Conservation (phyloP, 1,139 yeast species). For the Taphrina communis region DNA sequence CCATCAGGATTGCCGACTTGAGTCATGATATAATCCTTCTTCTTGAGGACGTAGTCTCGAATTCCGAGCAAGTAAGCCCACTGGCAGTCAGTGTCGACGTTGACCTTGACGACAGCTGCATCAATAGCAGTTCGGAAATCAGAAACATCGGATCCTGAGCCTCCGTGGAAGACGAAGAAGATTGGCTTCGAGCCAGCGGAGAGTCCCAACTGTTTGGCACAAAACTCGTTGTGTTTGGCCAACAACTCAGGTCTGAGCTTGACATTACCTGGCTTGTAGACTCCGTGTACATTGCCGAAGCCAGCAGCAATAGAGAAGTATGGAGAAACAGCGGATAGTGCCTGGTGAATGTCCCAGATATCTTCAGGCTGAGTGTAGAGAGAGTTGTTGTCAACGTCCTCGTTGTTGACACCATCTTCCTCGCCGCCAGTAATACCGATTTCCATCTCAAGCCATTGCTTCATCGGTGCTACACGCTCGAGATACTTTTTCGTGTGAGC, state of each 20-base stretch:
- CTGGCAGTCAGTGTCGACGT: constrained; percentile 99
- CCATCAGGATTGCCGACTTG: constrained; percentile 99
- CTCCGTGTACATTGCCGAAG: constrained; percentile 99
- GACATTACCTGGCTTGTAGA: constrained; percentile 99
- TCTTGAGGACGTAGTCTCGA: constrained; percentile 92
- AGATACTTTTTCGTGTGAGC: constrained; percentile 93
- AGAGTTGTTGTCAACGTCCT: constrained; percentile 81
- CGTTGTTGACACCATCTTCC: constrained; percentile 99
- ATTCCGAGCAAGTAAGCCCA: constrained; percentile 94
- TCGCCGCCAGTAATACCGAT: constrained; percentile 99
- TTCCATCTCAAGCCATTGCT: constrained; percentile 99
- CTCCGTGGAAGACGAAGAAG: constrained; percentile 99
- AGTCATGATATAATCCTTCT: constrained; percentile 88
- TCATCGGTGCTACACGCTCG: constrained; percentile 88
- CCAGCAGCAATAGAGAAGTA: constrained; percentile 99
- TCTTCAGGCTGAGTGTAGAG: constrained; percentile 97
- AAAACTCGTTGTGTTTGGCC: constrained; percentile 92
- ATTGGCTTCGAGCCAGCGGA: constrained; percentile 71
- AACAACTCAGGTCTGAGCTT: constrained; percentile 89
- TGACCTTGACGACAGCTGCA: constrained; percentile 97
- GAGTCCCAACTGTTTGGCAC: constrained; percentile 62
- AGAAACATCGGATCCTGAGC: constrained; percentile 93
- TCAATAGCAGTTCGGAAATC: constrained; percentile 91
- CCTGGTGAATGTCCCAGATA: constrained; percentile 87
- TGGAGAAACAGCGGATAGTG: constrained; percentile 89